Base-by-base conservation (phyloP, 2,329 filamentous ascomycete genomes). In the Sporothrix euskadiensis region DNA sequence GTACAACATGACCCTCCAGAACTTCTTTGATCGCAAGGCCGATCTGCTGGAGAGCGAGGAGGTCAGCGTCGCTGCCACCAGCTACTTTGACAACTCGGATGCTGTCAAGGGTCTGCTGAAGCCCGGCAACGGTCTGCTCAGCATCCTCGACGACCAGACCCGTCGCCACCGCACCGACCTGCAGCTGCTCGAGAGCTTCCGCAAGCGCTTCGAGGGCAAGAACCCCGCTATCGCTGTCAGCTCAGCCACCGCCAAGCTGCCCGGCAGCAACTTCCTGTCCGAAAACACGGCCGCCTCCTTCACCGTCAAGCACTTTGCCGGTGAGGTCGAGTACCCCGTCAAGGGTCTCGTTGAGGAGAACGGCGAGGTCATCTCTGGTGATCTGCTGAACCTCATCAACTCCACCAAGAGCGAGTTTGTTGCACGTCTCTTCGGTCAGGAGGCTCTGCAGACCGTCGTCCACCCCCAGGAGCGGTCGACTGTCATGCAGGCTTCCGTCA, bases 51-150 rank as follows among this genome's bases (percentile, higher is more conserved):
- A 99, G 80, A 94, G 91, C 1, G 96, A 99, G 81, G 96, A 99
- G 80, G 93, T 99, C 49, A 90, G 87, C 44, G 93, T 99, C 2
- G 88, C 94, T 1, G 91, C 94, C 0, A 98, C 95, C 0, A 97
- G 94, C 83, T 99, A 98, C 82, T 99, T 98, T 78, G 96, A 99
- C 82, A 99, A 98, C 81, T 94, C 93, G 0, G 96, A 98, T 81
- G 94, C 95, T 10, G 94, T 98, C 75, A 94, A 92, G 78, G 95
- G 94, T 14, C 86, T 99, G 44, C 85, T 99, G 72, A 99, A 98
- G 84, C 87, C 93, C 73, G 94, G 94, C 35, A 98, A 98, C 78
- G 96, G 96, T 61, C 85, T 99, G 54, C 86, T 99, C 26, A 94
- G 94, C 82, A 99, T 99, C 76, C 85, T 99, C 0, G 96, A 99